phyloP scores from a whole-genome alignment of 352 stramenopile genomes.

The Phytophthora citrophthora region DNA sequence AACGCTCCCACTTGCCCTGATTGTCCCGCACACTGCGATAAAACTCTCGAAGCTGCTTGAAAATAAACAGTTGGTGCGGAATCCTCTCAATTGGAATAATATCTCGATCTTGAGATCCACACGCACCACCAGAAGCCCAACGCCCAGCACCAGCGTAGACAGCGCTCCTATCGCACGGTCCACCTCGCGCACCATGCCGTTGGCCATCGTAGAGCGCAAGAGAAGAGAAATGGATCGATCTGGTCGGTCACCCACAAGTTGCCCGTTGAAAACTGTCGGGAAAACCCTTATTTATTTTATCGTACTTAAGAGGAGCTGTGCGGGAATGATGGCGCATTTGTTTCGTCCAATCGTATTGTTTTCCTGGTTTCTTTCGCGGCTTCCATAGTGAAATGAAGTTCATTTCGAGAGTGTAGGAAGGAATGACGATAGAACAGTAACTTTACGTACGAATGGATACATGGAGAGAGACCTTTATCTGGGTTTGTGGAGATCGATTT shows the following conservation, averaged over 20 bases:
- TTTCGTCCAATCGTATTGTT: constrained; percentile 19
- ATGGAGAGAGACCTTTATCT: constrained; percentile 16
- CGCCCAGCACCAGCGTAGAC: constrained; percentile 76
- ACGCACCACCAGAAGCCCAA: constrained; percentile 74
- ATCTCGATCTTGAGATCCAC: background rate
- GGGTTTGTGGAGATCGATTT: constrained; percentile 20
- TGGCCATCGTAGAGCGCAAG: constrained; percentile 38
- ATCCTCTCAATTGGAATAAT: constrained; percentile 3
- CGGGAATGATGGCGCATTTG: constrained; percentile 1
- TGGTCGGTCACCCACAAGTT: background rate
- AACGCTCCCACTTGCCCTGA: constrained; percentile 65
- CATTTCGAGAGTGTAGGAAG: background rate
- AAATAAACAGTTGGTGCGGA: constrained; percentile 10
- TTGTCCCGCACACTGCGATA: constrained; percentile 56
- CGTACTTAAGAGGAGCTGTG: constrained; percentile 20
- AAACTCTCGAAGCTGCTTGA: constrained; percentile 61
- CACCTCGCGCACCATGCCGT: constrained; percentile 75
- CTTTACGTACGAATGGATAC: constrained; percentile 15
- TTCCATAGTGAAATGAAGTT: background rate
- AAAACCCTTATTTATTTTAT: constrained; percentile 33
- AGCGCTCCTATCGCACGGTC: constrained; percentile 80
- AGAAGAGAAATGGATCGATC: background rate
- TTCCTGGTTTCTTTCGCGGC: constrained; percentile 18
- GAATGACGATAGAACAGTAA: constrained; percentile 1
- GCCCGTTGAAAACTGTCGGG: constrained; percentile 26